Conservation (phyloP, 371 early-diverging fungal genomes). For the Circinella minor region DNA sequence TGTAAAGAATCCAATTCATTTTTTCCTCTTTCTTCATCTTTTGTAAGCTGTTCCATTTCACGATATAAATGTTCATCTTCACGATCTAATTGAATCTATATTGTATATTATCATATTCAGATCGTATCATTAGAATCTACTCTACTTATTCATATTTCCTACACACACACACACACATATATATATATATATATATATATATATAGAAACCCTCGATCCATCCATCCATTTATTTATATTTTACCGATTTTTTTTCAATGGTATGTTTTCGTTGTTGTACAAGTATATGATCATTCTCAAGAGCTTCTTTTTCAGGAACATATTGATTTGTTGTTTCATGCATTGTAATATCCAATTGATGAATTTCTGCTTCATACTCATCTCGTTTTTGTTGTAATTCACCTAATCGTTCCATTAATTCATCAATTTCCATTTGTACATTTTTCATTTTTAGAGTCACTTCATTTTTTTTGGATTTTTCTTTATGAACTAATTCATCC, state of each 20-base stretch:
- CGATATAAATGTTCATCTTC: slow-evolving; percentile 15
- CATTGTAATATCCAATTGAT: slow-evolving; percentile 13
- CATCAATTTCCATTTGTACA: slow-evolving; percentile 23
- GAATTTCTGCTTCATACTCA: slow-evolving; percentile 19
- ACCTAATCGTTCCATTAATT: slow-evolving; percentile 16
- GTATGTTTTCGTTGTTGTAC: slow-evolving; percentile 18
- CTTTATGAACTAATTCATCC: slow-evolving; percentile 27
- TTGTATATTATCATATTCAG: background rate
- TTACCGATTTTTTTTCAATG: slow-evolving; percentile 10
- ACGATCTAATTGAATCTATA: slow-evolving; percentile 5
- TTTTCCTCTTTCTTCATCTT: slow-evolving; percentile 9
- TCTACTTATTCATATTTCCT: too few relatives aligned
- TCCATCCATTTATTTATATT: too few relatives aligned
- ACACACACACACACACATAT: too few relatives aligned
- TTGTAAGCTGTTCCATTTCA: slow-evolving; percentile 13
- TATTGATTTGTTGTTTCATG: slow-evolving; percentile 5
- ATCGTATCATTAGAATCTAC: too few relatives aligned
- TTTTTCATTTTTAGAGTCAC: slow-evolving; percentile 11
- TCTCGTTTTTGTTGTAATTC: slow-evolving; percentile 16
- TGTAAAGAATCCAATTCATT: slow-evolving; percentile 14
- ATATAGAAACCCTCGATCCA: too few relatives aligned
- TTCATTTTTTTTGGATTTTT: slow-evolving; percentile 16
- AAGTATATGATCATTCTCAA: slow-evolving; percentile 11
- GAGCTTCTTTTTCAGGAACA: slow-evolving; percentile 16
- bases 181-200: too few relatives aligned